Percentiles rank a stretch among this genome's conserved stretches.
phyloP scores from a whole-genome alignment of 2,329 filamentous ascomycete species.

The Hypomyces rosellus region DNA sequence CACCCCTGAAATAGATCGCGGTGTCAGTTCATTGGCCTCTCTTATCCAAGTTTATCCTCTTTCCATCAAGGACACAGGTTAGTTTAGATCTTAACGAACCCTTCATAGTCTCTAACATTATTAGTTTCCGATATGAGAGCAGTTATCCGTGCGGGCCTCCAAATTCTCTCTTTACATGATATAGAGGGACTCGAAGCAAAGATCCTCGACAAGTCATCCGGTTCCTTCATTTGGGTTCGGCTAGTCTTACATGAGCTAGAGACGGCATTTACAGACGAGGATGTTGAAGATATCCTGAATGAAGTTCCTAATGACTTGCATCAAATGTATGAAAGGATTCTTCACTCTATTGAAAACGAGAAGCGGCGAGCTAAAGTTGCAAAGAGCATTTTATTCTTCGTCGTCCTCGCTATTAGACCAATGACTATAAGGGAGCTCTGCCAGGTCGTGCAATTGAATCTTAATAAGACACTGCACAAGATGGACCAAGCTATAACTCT shows the following conservation, averaged over 20 bases:
- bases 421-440: constrained; percentile 3
- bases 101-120: too few relatives aligned
- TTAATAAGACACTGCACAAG: background rate
- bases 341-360: background rate
- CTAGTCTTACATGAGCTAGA: constrained; percentile 9
- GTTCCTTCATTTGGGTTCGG: constrained; percentile 3
- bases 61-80: background rate
- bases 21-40: background rate
- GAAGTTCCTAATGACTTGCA: background rate
- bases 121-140: constrained; percentile 3
- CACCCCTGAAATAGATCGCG: background rate
- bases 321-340: constrained; percentile 1
- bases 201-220: constrained; percentile 5
- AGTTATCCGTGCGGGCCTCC: background rate
- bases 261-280: constrained; percentile 3
- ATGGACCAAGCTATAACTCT: constrained; percentile 1
- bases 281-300: background rate
- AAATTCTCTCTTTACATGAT: background rate
- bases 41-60: background rate
- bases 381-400: constrained; percentile 3
- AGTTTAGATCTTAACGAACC: too few relatives aligned
- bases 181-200: background rate
- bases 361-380: constrained; percentile 2
- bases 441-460: constrained; percentile 3
- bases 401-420: constrained; percentile 2